Conservation (phyloP, 495 filamentous ascomycete genomes). For the Hypoxylon intermedium region DNA sequence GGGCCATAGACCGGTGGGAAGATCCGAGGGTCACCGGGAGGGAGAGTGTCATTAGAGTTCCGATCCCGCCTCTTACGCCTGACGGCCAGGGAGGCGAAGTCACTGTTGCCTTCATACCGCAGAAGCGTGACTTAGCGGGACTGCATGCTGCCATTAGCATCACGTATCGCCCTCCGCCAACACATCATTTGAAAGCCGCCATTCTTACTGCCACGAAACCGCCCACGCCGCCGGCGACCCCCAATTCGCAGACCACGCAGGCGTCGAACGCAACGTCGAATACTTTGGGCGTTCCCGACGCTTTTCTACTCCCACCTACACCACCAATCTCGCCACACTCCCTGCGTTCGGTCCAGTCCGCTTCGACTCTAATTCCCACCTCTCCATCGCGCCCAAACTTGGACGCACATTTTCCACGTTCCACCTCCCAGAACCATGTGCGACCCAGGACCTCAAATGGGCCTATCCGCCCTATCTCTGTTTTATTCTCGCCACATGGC, state of each 20-base stretch:
- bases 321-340: slow-evolving; percentile 43
- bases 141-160: slow-evolving; percentile 73
- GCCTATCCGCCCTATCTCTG: slow-evolving; percentile 49
- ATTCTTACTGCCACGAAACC: slow-evolving; percentile 22
- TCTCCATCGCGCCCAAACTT: slow-evolving; percentile 29
- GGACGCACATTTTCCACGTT: slow-evolving; percentile 23
- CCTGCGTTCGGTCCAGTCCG: slow-evolving; percentile 44
- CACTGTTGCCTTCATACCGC: slow-evolving; percentile 68
- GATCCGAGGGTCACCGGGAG: slow-evolving; percentile 54
- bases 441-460: slow-evolving; percentile 29
- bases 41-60: slow-evolving; percentile 43
- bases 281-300: slow-evolving; percentile 49
- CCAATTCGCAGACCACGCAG: slow-evolving; percentile 34
- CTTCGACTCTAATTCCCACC: slow-evolving; percentile 40
- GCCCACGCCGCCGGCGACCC: slow-evolving; percentile 45
- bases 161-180: slow-evolving; percentile 66
- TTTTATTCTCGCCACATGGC: slow-evolving; percentile 70
- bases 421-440: slow-evolving; percentile 21
- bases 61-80: slow-evolving; percentile 54
- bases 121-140: slow-evolving; percentile 65
- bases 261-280: slow-evolving; percentile 51
- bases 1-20: slow-evolving; percentile 60
- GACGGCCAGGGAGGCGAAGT: slow-evolving; percentile 64
- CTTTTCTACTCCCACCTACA: slow-evolving; percentile 53
- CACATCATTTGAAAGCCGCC: slow-evolving; percentile 17